Evolutionary conservation across 2,329 filamentous ascomycete genomes (phyloP), one percentile per base, ranked within the genome.

Genomic region (Curvularia spicifera): DNA sequence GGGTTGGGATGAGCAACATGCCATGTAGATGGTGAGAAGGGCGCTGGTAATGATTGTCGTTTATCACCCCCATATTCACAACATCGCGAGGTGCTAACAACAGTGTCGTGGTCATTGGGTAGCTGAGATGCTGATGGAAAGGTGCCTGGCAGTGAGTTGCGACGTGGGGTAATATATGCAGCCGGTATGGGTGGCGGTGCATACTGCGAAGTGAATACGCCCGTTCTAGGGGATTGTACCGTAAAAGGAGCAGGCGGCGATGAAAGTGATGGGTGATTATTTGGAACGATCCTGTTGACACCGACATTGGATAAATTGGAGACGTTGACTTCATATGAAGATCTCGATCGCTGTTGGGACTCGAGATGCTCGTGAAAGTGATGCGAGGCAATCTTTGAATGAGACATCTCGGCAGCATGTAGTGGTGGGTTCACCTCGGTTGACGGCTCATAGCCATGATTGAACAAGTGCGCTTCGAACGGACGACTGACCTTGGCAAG

Each of bases 401-500:
- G 64, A 1, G 72, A 71, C 20, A 59, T 43, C 24, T 56, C 55
- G 26, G 48, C 18, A 20, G n/a, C 29, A 43, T 51, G 47, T 22
- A 70, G 68, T 15, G 68, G 65, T 20, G 57, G 45, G 29, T 59
- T 44, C 5, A 42, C 43, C 3, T 63, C 53, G 1, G n/a, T 20
- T 13, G 65, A 44, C 35, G 48, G 53, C 50, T 56, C 59, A 20
- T 71, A 71, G 20, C 61, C 65, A 22, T 69, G 64, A 15, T 66
- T 72, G 49, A 76, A 67, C 1, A 77, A 53, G 53, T 73, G 70
- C 10, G 75, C 75, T 55, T 78, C 76, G 45, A 78, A 78, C 1
- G 76, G 76, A 26, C 75, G 73, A 12, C 71, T 66, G 7, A 76
- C 68, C 7, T 66, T 60, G 22, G 70, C 66, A 28, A 78, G 70